Conservation (phyloP, 441 rosid genomes). For the Adansonia grandidieri region DNA sequence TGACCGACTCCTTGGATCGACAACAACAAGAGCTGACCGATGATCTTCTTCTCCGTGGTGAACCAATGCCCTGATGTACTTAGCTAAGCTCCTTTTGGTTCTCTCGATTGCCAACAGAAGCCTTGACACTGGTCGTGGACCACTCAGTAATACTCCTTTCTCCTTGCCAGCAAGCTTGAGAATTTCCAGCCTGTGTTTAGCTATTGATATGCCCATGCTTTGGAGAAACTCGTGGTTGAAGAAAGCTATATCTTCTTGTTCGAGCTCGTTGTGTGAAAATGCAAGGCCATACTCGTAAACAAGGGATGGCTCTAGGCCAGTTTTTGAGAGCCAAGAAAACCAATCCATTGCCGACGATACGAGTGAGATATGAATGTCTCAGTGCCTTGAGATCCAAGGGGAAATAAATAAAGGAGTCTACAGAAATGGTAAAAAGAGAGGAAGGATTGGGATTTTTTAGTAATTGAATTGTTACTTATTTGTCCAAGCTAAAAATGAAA, state of each 20-base stretch:
- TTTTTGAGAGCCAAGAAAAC: slow-evolving; percentile 85
- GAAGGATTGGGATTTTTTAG: slow-evolving; percentile 10
- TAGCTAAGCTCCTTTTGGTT: slow-evolving; percentile 56
- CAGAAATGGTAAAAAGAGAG: slow-evolving; percentile 5
- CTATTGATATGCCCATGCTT: slow-evolving; percentile 92
- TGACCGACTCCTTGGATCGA: slow-evolving; percentile 46
- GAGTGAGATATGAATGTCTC: slow-evolving; percentile 12
- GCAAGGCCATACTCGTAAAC: slow-evolving; percentile 77
- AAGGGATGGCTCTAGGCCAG: slow-evolving; percentile 73
- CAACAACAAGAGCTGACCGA: slow-evolving; percentile 56
- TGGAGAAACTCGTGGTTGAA: slow-evolving; percentile 92
- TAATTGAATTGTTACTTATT: slow-evolving; percentile 34
- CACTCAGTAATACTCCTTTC: slow-evolving; percentile 25
- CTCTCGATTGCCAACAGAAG: slow-evolving; percentile 59
- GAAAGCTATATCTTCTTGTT: slow-evolving; percentile 66
- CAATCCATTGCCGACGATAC: slow-evolving; percentile 52
- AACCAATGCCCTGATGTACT: slow-evolving; percentile 51
- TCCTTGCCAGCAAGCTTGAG: slow-evolving; percentile 73
- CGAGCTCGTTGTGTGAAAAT: slow-evolving; percentile 80
- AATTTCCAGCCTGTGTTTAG: slow-evolving; percentile 94
- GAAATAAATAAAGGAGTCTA: slow-evolving; percentile 22
- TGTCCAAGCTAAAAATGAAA: not conserved
- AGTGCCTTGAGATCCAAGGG: slow-evolving; percentile 27
- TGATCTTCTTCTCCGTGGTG: slow-evolving; percentile 35
- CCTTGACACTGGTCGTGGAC: slow-evolving; percentile 47